Evolutionary conservation across 805 yeast genomes (phyloP), one percentile per base, ranked within the genome.

Genomic region (Metschnikowia anglica): DNA sequence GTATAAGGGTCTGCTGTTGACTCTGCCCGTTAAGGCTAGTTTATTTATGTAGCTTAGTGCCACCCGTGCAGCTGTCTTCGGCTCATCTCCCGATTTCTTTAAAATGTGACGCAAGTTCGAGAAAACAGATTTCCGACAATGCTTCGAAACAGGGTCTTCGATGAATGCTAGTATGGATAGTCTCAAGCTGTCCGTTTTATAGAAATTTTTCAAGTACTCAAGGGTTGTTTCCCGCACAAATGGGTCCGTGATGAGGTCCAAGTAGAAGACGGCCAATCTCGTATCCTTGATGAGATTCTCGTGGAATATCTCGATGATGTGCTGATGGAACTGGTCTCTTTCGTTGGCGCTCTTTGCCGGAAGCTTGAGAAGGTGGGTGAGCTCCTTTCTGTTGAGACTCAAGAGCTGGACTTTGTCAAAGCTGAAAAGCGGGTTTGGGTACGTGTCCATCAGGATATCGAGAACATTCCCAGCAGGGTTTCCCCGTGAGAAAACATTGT

Each of bases 371-470:
- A 70, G 52, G 41, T 65, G 62, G 8, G 30, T 17, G 34, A 62
- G 61, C 24, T 65, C 64, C 4, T 40, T 15, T 7, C 41, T 43
- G 6, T 48, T 44, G 23, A 70, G 56, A 2, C 26, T 24, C n/a
- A 56, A 25, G 1, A 70, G 40, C 33, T 66, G 61, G 1, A 49
- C 52, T 32, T 60, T 59, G 12, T 52, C 28, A 60, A 65, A 58
- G 12, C 52, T 39, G 39, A 55, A 61, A 26, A 70, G 55, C 3
- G 75, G 73, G 35, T 69, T 68, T 5, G 68, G 67, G 43, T 54
- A 56, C 5, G 59, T 46, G 34, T 60, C 58, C 16, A 32, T 27
- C 5, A 59, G 57, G 16, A 60, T 31, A 5, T 34, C 41, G 30
- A 39, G 28, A 25, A 44, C 39, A 45, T 31, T 44, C 24, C 23